These are phyloP conservation scores for Effrenium voratum DNA, from an alignment of 73 alveolate genomes.

Conservation along the genomic window DNA sequence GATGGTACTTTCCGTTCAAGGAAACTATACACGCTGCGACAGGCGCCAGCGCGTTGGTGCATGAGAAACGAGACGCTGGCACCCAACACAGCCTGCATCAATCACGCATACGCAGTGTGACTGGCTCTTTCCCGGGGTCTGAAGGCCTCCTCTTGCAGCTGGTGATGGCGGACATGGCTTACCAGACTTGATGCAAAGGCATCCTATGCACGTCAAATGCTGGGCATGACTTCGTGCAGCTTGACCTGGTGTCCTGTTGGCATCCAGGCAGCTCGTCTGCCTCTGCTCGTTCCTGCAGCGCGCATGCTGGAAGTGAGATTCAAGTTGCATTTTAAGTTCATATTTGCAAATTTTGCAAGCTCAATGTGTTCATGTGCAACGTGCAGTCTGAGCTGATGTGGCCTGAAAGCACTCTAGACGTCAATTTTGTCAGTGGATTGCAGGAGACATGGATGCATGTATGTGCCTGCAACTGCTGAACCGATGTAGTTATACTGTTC, in stretches of 20 bases:
- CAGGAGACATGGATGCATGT: too few relatives aligned
- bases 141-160: background rate
- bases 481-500: too few relatives aligned
- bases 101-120: background rate
- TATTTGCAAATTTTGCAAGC: too few relatives aligned
- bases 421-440: too few relatives aligned
- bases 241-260: background rate
- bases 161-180: constrained; percentile 47
- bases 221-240: background rate
- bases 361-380: too few relatives aligned
- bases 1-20: too few relatives aligned
- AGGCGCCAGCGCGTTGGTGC: background rate
- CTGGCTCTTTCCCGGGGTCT: background rate
- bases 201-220: background rate
- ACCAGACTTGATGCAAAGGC: constrained; percentile 3
- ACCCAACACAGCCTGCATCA: constrained; percentile 45
- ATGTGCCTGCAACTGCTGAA: too few relatives aligned
- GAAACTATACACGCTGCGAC: too few relatives aligned
- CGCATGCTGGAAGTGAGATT: background rate
- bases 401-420: too few relatives aligned
- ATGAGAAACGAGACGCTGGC: constrained; percentile 31
- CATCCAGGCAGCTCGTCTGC: constrained; percentile 25
- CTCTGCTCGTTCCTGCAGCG: constrained; percentile 15
- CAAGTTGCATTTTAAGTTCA: too few relatives aligned
- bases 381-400: too few relatives aligned